phyloP scores from a whole-genome alignment of 331 rosid genomes.

The Cydonia oblonga region DNA sequence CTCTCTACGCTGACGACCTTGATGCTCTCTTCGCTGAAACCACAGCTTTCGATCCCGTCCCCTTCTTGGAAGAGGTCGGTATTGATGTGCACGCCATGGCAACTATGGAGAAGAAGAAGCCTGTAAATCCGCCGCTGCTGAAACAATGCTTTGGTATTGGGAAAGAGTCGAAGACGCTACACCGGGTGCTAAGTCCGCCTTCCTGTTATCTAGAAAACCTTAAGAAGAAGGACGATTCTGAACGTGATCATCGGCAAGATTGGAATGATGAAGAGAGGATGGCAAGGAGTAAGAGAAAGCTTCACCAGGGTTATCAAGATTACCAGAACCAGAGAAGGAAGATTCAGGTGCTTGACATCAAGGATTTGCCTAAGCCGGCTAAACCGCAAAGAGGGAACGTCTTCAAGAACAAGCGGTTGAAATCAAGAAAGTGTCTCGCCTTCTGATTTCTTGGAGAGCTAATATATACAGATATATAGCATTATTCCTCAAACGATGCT shows the following conservation, averaged over 20 bases:
- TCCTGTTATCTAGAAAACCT: too few relatives aligned
- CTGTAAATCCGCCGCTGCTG: neutral
- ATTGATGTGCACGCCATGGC: neutral
- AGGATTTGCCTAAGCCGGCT: neutral
- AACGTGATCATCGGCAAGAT: conserved; percentile 47
- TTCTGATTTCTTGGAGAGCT: neutral
- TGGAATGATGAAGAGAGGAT: conserved; percentile 11
- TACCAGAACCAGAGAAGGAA: neutral
- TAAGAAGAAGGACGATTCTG: too few relatives aligned
- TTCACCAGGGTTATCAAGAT: neutral
- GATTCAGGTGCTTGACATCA: neutral
- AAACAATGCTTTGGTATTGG: neutral
- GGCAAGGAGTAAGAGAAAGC: neutral
- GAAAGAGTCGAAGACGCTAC: neutral
- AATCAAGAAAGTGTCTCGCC: neutral
- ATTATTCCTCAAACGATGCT: too few relatives aligned
- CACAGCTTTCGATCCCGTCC: neutral
- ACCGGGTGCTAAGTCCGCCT: too few relatives aligned
- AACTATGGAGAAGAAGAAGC: neutral
- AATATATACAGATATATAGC: too few relatives aligned
- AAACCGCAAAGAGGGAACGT: neutral
- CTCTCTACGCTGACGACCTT: neutral
- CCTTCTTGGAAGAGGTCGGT: neutral
- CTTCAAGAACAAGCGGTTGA: neutral
- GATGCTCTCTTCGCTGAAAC: neutral